phyloP scores from a whole-genome alignment of 1,139 yeast species.

The Scheffersomyces stambukii region DNA sequence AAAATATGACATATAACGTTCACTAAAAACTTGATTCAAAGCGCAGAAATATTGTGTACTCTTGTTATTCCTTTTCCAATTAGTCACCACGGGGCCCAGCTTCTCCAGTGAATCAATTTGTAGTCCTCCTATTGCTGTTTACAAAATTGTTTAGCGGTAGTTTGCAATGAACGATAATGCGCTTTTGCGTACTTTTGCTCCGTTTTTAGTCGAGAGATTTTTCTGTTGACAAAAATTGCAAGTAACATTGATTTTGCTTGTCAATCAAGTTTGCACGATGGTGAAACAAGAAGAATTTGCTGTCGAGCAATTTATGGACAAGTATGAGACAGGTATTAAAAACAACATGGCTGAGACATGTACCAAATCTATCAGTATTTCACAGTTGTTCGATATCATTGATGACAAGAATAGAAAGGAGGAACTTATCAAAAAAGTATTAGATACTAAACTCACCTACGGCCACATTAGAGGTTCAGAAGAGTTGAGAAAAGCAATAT shows the following conservation, averaged over 20 bases:
- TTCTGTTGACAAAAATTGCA: background rate
- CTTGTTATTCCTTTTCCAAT: too few relatives aligned
- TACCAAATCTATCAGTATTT: conserved; percentile 40
- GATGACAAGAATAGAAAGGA: conserved; percentile 12
- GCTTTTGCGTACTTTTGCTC: background rate
- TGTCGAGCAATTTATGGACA: conserved; percentile 60
- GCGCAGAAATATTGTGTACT: too few relatives aligned
- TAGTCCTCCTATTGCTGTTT: too few relatives aligned
- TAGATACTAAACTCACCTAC: conserved; percentile 33
- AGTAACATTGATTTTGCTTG: conserved; percentile 1
- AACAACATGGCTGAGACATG: conserved; percentile 55
- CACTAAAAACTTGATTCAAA: too few relatives aligned
- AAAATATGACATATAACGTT: too few relatives aligned
- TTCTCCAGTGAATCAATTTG: too few relatives aligned
- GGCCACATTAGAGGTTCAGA: conserved; percentile 48
- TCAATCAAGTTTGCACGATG: conserved; percentile 4
- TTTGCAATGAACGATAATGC: too few relatives aligned
- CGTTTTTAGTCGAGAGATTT: background rate
- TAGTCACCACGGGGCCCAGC: too few relatives aligned
- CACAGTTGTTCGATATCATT: conserved; percentile 30
- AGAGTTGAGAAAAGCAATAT: conserved; percentile 31
- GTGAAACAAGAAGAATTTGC: conserved; percentile 38
- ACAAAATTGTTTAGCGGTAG: too few relatives aligned
- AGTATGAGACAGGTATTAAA: conserved; percentile 36
- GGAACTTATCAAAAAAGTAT: conserved; percentile 7